These are phyloP conservation scores for Colletotrichum limetticola DNA, from an alignment of 2,329 filamentous ascomycete genomes.

Conservation along the genomic window DNA sequence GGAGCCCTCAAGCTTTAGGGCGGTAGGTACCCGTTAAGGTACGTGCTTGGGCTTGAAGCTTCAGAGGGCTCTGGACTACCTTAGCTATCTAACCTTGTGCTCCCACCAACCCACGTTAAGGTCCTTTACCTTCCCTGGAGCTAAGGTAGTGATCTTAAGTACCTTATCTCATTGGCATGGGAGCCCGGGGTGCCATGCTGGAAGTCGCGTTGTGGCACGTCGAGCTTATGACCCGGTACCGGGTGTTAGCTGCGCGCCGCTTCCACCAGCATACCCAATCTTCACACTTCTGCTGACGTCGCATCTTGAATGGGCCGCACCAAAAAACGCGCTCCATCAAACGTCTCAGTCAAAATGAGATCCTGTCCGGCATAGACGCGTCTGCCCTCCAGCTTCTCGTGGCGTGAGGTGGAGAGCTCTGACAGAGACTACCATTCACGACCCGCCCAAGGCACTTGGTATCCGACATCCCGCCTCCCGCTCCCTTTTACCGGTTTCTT, in stretches of 20 bases:
- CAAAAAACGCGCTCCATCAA: neutral
- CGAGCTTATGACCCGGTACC: neutral
- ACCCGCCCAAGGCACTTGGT: neutral
- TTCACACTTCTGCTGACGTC: neutral
- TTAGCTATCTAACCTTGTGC: too few species aligned
- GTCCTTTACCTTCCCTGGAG: neutral
- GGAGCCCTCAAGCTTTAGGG: too few species aligned
- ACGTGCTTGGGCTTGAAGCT: neutral
- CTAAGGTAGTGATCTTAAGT: neutral
- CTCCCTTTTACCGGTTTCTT: neutral
- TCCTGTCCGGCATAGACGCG: neutral
- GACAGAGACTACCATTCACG: neutral
- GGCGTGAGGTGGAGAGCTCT: neutral
- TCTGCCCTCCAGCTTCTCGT: neutral
- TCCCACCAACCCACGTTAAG: too few species aligned
- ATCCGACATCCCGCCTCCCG: neutral
- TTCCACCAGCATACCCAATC: neutral
- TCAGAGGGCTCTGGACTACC: neutral
- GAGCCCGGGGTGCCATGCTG: neutral
- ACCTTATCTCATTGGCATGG: neutral
- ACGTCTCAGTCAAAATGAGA: neutral
- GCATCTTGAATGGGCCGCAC: neutral
- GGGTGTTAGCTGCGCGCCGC: neutral
- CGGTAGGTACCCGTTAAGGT: neutral
- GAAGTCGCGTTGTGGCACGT: neutral